These are phyloP conservation scores for Pelagophyceae sp. DNA, from an alignment of 352 stramenopile genomes.

Conservation along the genomic window DNA sequence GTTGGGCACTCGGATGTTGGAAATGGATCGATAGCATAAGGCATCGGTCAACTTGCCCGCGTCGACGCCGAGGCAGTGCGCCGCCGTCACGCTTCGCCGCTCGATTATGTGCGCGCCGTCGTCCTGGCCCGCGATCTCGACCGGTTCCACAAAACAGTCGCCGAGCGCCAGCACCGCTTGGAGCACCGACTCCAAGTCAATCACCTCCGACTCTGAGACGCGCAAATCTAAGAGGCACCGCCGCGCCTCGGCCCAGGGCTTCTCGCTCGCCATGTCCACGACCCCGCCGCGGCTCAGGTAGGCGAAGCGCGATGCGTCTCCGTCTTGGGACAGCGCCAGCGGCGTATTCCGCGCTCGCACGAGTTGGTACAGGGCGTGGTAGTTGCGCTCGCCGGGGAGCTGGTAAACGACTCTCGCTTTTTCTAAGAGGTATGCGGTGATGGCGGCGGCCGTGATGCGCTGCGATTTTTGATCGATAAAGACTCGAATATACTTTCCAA, in stretches of 20 bases:
- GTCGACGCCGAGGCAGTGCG: slow-evolving; percentile 27
- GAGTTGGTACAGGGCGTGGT: slow-evolving; percentile 86
- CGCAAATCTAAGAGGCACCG: slow-evolving; percentile 68
- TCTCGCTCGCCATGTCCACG: not conserved
- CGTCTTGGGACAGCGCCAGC: not conserved
- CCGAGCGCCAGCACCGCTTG: slow-evolving; percentile 71
- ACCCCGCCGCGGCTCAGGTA: slow-evolving; percentile 41
- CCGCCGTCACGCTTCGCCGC: slow-evolving; percentile 15
- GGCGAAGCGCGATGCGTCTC: not conserved
- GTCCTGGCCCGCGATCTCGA: slow-evolving; percentile 34
- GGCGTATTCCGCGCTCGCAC: slow-evolving; percentile 56
- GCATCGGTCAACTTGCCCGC: not conserved
- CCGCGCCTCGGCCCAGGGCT: slow-evolving; percentile 51
- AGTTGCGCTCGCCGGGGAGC: slow-evolving; percentile 74
- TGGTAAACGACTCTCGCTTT: slow-evolving; percentile 81
- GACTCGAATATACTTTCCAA: slow-evolving; percentile 87
- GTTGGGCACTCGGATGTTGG: slow-evolving; percentile 22
- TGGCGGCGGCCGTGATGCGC: slow-evolving; percentile 66
- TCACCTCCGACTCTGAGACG: slow-evolving; percentile 60
- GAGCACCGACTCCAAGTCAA: slow-evolving; percentile 65
- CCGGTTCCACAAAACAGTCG: slow-evolving; percentile 70
- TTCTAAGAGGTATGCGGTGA: slow-evolving; percentile 78
- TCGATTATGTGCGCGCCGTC: not conserved
- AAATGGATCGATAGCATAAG: not conserved
- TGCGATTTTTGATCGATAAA: slow-evolving; percentile 56